Evolutionary conservation across 306 rosid genomes (phyloP).

Genomic region (Malus orientalis): DNA sequence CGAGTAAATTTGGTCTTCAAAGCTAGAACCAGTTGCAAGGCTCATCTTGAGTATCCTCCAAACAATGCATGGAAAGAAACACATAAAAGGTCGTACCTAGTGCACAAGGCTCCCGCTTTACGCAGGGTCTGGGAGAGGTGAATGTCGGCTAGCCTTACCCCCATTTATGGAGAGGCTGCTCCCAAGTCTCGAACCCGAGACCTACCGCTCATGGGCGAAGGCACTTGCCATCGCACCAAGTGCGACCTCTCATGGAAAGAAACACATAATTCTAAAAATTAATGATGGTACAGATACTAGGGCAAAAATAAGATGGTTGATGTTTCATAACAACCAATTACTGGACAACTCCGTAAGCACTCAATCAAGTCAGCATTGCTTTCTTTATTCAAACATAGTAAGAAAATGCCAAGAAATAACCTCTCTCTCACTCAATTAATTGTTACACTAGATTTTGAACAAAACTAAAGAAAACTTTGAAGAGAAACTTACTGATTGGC

Average conservation of each 20-base stretch:
- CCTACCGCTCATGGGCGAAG: too few species aligned
- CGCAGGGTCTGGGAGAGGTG: too few species aligned
- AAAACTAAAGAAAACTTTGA: not conserved
- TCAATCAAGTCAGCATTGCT: not conserved
- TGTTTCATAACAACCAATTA: not conserved
- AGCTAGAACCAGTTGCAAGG: not conserved
- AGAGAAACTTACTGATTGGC: constrained; percentile 52
- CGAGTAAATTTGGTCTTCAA: not conserved
- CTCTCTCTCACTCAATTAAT: too few species aligned
- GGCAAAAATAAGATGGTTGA: not conserved
- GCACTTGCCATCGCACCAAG: too few species aligned
- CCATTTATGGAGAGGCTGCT: too few species aligned
- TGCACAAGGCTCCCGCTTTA: too few species aligned
- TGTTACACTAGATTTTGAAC: not conserved
- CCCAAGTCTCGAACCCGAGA: too few species aligned
- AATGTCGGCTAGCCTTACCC: too few species aligned
- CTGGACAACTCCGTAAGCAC: not conserved
- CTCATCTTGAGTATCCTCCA: not conserved
- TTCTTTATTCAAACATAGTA: not conserved
- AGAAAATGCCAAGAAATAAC: not conserved
- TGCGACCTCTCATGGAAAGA: not conserved
- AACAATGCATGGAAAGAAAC: not conserved
- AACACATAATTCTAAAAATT: not conserved
- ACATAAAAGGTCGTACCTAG: not conserved
- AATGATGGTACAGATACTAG: not conserved